phyloP scores from a whole-genome alignment of 768 basidiomycete genomes.

The Tylopilus sp. region DNA sequence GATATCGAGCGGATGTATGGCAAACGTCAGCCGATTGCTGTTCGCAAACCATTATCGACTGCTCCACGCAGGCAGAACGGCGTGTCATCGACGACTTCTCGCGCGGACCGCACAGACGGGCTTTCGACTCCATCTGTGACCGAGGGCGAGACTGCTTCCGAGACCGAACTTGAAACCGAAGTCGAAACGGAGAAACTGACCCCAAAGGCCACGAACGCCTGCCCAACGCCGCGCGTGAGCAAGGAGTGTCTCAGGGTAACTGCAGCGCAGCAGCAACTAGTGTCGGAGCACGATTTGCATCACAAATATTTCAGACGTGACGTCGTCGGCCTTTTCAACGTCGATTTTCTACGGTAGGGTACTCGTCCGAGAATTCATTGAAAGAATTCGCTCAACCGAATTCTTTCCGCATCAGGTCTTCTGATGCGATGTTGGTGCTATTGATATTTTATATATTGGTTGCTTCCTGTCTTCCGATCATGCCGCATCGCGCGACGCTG shows the following conservation, averaged over 20 bases:
- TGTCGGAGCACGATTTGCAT: constrained; percentile 85
- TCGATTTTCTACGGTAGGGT: constrained; percentile 81
- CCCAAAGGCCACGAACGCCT: constrained; percentile 1
- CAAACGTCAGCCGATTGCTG: constrained; percentile 84
- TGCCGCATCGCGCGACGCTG: constrained; percentile 50
- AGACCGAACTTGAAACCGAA: constrained; percentile 66
- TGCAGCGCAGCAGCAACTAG: constrained; percentile 4
- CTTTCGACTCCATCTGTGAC: constrained; percentile 60
- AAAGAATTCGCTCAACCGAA: constrained; percentile 20
- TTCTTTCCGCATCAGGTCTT: constrained; percentile 51
- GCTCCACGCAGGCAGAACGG: constrained; percentile 14
- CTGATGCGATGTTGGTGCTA: constrained; percentile 79
- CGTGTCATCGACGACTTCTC: constrained; percentile 10
- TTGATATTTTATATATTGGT: constrained; percentile 65
- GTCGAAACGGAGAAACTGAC: constrained; percentile 43
- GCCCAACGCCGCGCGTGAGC: background rate
- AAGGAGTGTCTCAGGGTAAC: constrained; percentile 3
- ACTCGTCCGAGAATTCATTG: background rate
- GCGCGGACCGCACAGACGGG: constrained; percentile 27
- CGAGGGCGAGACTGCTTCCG: constrained; percentile 71
- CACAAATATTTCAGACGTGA: constrained; percentile 91
- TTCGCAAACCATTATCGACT: constrained; percentile 59
- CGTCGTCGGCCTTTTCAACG: constrained; percentile 70
- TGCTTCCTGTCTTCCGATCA: constrained; percentile 54
- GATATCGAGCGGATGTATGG: constrained; percentile 96